Evolutionary conservation across 1,284 basidiomycete genomes (phyloP), one percentile per base, ranked within the genome.

Genomic region (Puccinia sorghi): DNA sequence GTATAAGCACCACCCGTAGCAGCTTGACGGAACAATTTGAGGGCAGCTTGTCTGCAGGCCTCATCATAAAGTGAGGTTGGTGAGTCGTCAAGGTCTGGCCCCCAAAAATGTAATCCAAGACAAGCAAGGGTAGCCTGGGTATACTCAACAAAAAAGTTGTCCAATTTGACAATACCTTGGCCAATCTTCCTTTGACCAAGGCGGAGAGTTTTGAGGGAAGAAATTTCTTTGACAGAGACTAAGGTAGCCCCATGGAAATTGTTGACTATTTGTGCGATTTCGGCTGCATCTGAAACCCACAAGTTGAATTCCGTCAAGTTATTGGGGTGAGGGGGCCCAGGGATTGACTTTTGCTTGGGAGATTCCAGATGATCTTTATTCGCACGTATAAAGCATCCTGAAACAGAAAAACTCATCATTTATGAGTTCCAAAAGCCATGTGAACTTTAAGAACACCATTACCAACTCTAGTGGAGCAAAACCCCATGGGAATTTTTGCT

Each of bases 331-430:
- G 63, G 63, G 2, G 75, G 63, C 27, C 20, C 7, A 17, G 56
- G 66, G 22, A 77, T 56, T 12, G 63, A 27, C n/a, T 77, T 57
- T 37, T 54, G 37, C 27, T 59, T 13, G 59, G 12, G 27, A 77
- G 67, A 25, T 66, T 66, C 63, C 52, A 69, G 3, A 77, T 39
- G 7, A 77, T 25, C 32, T 77, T 77, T 15, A 77, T 70, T 27
- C 70, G 66, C 13, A 59, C 43, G 41, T 69, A 77, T 15, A 77
- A 20, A 0, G 75, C 66, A 39, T 77, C 66, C 75, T 77, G 25
- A 20, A 46, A 56, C 2, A 3, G n/a, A 1, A 37, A 32, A 59
- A 59, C n/a, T n/a, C 50, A 54, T 46, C 8, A 13, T 46, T 46
- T 46, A 46, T 7, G 6, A 46, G 43, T 6, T 46, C 43, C 6